Percentiles rank a stretch among this genome's conserved stretches.
phyloP scores from a whole-genome alignment of 1,284 basidiomycete species.

The Ceratobasidium sp. region DNA sequence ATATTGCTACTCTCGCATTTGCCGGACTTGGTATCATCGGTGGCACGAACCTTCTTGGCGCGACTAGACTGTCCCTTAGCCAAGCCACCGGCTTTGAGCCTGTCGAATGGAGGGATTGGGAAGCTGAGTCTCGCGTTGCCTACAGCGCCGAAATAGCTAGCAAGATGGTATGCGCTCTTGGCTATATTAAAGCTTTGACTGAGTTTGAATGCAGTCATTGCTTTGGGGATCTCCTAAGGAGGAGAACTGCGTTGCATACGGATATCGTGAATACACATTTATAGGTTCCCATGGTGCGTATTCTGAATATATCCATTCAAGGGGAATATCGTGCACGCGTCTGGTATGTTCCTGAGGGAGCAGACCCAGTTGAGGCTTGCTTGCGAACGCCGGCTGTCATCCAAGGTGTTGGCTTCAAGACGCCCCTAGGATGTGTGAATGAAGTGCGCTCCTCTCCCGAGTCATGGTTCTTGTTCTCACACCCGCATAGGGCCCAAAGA shows the following conservation, averaged over 20 bases:
- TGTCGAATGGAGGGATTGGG: conserved; percentile 27
- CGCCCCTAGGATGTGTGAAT: conserved; percentile 22
- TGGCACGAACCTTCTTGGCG: conserved; percentile 6
- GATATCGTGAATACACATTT: conserved; percentile 22
- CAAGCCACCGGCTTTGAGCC: conserved; percentile 22
- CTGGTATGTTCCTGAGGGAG: conserved; percentile 24
- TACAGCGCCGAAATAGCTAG: not conserved
- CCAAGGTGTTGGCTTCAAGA: conserved; percentile 29
- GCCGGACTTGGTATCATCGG: not conserved
- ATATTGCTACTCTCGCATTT: conserved; percentile 2
- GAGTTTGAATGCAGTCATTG: not conserved
- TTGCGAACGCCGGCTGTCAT: conserved; percentile 10
- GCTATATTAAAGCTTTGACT: not conserved
- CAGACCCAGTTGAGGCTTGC: conserved; percentile 7
- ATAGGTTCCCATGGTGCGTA: not conserved
- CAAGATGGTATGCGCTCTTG: not conserved
- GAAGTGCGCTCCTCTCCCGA: not conserved
- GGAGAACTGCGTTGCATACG: conserved; percentile 28
- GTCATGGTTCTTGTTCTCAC: too few species aligned
- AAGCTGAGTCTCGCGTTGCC: not conserved
- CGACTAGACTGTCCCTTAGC: not conserved
- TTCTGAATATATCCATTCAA: not conserved
- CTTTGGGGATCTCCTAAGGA: conserved; percentile 5
- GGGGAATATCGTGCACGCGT: conserved; percentile 25
- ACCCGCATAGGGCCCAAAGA: conserved; percentile 14